phyloP scores from a whole-genome alignment of 139 green algal species.

The Chlamydomonas sp. region DNA sequence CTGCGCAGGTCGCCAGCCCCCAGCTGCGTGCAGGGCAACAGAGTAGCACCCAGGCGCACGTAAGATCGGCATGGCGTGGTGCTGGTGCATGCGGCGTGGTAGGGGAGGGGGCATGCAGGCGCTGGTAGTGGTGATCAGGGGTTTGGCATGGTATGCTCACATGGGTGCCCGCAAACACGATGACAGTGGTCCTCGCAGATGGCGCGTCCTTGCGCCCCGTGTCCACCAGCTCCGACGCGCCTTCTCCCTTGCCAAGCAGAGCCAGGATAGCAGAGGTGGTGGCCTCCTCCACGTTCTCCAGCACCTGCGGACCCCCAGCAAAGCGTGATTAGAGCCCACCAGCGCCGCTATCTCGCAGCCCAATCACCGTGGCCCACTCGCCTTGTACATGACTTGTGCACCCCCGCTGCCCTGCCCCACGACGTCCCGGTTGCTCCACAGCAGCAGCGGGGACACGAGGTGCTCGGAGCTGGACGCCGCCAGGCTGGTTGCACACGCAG shows the following conservation, averaged over 20 bases:
- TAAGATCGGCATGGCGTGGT: too few species aligned
- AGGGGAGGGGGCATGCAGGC: background rate
- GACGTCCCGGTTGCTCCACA: slow-evolving; percentile 17
- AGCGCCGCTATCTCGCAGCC: background rate
- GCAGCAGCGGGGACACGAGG: slow-evolving; percentile 11
- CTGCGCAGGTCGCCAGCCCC: slow-evolving; percentile 15
- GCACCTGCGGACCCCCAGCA: background rate
- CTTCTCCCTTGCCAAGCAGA: background rate
- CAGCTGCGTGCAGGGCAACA: slow-evolving; percentile 7
- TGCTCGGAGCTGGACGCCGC: background rate
- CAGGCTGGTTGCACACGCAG: slow-evolving; percentile 4
- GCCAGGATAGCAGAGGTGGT: background rate
- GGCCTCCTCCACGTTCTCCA: background rate
- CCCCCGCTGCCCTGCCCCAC: slow-evolving; percentile 10
- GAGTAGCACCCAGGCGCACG: too few species aligned
- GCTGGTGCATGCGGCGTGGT: too few species aligned
- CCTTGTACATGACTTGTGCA: slow-evolving; percentile 21
- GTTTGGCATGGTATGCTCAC: background rate
- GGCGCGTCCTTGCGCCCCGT: background rate
- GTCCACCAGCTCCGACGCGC: background rate
- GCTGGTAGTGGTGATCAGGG: background rate
- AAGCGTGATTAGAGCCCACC: background rate
- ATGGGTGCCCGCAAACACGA: slow-evolving; percentile 3
- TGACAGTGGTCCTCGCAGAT: background rate
- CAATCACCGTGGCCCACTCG: background rate